Percentiles rank a stretch among this genome's conserved stretches.
These are phyloP conservation scores for Sherardia arvensis DNA, from an alignment of 257 asterid genomes.

Conservation along the genomic window DNA sequence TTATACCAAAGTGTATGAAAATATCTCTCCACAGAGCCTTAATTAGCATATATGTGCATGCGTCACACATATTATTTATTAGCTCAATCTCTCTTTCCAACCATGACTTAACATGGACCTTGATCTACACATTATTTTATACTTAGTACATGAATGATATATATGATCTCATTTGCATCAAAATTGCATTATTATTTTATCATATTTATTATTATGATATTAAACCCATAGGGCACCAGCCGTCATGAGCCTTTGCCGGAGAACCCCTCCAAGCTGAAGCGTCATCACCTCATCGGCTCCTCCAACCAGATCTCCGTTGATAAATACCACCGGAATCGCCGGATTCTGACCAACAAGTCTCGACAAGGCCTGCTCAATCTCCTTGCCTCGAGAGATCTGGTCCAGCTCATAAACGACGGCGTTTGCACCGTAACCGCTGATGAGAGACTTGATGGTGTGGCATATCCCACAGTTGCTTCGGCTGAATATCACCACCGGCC, in stretches of 20 bases:
- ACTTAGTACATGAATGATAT: neutral
- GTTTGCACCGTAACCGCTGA: constrained; percentile 56
- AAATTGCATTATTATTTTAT: constrained; percentile 14
- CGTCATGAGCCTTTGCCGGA: constrained; percentile 55
- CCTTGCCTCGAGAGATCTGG: constrained; percentile 45
- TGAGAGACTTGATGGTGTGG: constrained; percentile 54
- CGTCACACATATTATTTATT: too few relatives aligned
- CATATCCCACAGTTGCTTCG: constrained; percentile 60
- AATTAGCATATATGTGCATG: too few relatives aligned
- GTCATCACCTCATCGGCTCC: constrained; percentile 72
- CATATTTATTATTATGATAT: neutral
- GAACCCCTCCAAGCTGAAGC: constrained; percentile 58
- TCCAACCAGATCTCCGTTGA: constrained; percentile 59
- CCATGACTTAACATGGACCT: constrained; percentile 4
- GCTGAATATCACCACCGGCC: constrained; percentile 78
- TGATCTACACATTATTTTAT: neutral
- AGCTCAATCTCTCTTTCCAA: neutral
- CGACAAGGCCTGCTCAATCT: constrained; percentile 59
- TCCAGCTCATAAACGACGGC: constrained; percentile 61
- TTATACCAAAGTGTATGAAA: too few relatives aligned
- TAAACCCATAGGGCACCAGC: constrained; percentile 82
- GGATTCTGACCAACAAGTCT: constrained; percentile 43
- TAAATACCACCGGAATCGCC: constrained; percentile 55
- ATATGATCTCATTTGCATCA: constrained; percentile 6
- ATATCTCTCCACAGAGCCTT: too few relatives aligned